Conservation (phyloP, 2,329 filamentous ascomycete species). For the Hypocrella siamensis region DNA sequence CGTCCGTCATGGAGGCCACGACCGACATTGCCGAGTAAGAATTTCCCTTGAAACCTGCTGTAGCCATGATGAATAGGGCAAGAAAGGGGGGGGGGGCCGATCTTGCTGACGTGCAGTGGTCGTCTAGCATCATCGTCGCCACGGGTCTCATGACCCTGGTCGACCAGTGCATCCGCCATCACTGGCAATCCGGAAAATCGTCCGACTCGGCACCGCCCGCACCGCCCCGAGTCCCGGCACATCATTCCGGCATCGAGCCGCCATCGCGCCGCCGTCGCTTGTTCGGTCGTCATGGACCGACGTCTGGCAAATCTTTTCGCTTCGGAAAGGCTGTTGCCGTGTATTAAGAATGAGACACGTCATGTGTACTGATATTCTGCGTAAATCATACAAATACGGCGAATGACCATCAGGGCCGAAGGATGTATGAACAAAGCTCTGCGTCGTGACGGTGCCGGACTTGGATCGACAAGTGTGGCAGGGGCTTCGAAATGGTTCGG, state of each 20-base stretch:
- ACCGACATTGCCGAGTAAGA: conserved; percentile 81
- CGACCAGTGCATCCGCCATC: conserved; percentile 77
- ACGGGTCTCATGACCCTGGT: conserved; percentile 81
- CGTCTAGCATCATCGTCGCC: conserved; percentile 61
- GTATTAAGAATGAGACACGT: conserved; percentile 12
- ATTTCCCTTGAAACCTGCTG: conserved; percentile 9
- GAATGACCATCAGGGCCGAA: too few relatives aligned
- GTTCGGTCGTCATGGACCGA: conserved; percentile 9
- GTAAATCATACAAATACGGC: neutral
- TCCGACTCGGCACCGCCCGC: conserved; percentile 3
- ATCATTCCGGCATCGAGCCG: neutral
- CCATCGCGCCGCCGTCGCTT: conserved; percentile 2
- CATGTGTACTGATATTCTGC: neutral
- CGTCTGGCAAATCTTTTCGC: conserved; percentile 19
- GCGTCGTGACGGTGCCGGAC: too few relatives aligned
- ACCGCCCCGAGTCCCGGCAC: neutral
- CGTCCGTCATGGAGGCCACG: conserved; percentile 47
- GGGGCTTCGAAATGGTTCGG: too few relatives aligned
- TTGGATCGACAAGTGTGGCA: too few relatives aligned
- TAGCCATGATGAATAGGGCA: too few relatives aligned
- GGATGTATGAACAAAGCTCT: too few relatives aligned
- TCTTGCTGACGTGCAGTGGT: conserved; percentile 1
- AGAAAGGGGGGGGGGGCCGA: too few relatives aligned
- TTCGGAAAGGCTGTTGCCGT: conserved; percentile 19
- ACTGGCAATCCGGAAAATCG: conserved; percentile 35